A percentile compares a stretch with the other conserved stretches of the same genome.
phyloP scores from a whole-genome alignment of 805 yeast genomes.

The Lipomyces yamadae region DNA sequence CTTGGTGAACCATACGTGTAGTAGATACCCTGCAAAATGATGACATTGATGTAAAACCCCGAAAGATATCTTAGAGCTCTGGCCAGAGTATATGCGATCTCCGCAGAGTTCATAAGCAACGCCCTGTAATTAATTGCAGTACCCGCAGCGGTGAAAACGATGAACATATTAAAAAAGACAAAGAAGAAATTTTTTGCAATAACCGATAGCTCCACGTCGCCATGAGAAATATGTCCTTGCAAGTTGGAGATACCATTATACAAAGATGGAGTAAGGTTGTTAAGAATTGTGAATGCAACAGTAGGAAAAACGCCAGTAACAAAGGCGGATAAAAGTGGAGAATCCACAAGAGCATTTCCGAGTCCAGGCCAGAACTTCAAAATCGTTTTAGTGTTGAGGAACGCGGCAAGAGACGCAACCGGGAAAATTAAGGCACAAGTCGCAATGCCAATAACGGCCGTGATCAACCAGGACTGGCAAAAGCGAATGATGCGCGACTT shows the following conservation, averaged over 20 bases:
- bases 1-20: neutral
- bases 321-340: constrained; percentile 73
- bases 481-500: constrained; percentile 75
- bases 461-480: constrained; percentile 64
- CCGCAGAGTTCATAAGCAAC: constrained; percentile 82
- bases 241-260: constrained; percentile 79
- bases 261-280: constrained; percentile 79
- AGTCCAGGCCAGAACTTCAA: constrained; percentile 80
- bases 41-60: constrained; percentile 86
- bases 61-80: constrained; percentile 79
- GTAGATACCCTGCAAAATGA: constrained; percentile 63
- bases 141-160: constrained; percentile 93
- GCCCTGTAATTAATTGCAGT: constrained; percentile 84
- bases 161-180: constrained; percentile 88
- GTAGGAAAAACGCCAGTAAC: constrained; percentile 92
- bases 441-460: constrained; percentile 66
- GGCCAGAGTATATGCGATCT: constrained; percentile 85
- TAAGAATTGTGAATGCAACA: constrained; percentile 82
- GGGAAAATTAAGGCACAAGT: constrained; percentile 80
- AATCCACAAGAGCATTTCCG: constrained; percentile 66
- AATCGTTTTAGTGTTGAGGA: constrained; percentile 78
- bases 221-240: constrained; percentile 89
- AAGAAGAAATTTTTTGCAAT: constrained; percentile 93
- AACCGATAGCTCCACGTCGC: constrained; percentile 88
- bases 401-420: constrained; percentile 80